Percentiles rank a stretch among this genome's conserved stretches.
phyloP scores from a whole-genome alignment of 2,329 filamentous ascomycete genomes.

The Mycosphaerella arachidis region DNA sequence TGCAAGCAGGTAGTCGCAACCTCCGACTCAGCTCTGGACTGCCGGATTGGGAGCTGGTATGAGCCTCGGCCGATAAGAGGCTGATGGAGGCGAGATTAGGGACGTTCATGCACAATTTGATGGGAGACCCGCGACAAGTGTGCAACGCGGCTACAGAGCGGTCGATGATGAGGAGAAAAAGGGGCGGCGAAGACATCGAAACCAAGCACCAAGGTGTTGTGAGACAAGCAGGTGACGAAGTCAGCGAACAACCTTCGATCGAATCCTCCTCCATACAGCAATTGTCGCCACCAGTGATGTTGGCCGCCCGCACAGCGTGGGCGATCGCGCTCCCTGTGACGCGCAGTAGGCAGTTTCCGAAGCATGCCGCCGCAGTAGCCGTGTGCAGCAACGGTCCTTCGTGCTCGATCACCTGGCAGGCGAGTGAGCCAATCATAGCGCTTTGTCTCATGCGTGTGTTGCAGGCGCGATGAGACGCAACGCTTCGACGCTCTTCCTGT shows the following conservation, averaged over 20 bases:
- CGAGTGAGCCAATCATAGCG: too few species aligned
- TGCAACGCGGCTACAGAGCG: background rate
- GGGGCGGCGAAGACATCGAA: background rate
- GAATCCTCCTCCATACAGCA: background rate
- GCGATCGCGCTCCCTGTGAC: background rate
- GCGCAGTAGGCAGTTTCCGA: background rate
- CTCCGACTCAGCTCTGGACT: background rate
- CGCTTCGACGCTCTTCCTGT: background rate
- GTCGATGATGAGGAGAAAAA: background rate
- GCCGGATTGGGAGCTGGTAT: background rate
- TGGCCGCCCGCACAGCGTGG: background rate
- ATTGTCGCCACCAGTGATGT: background rate
- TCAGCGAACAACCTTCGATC: background rate
- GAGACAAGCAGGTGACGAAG: background rate
- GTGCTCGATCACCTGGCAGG: background rate
- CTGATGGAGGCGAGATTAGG: background rate
- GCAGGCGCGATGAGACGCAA: background rate
- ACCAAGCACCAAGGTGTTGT: background rate
- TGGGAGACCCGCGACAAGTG: background rate
- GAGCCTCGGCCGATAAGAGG: constrained; percentile 2
- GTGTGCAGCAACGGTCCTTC: background rate
- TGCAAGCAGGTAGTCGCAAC: background rate
- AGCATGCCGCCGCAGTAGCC: background rate
- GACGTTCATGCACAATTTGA: background rate
- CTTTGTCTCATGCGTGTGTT: background rate